Conservation (phyloP, 441 rosid genomes). For the Aleurites moluccanus region DNA sequence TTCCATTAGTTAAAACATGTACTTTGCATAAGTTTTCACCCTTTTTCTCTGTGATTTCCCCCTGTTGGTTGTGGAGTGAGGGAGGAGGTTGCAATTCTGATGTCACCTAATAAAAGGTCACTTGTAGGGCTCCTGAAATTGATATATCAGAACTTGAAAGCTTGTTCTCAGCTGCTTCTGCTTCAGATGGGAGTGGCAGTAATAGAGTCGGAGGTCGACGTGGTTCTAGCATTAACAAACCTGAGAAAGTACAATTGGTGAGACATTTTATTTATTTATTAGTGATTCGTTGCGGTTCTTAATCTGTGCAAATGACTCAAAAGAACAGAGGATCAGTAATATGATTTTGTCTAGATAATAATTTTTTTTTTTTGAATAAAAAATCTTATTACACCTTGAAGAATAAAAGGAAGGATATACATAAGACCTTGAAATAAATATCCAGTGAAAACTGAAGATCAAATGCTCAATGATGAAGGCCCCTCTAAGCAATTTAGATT, state of each 20-base stretch:
- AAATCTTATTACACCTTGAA: not conserved
- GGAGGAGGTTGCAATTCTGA: not conserved
- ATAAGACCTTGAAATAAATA: conserved; percentile 1
- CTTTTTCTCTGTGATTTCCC: conserved; percentile 8
- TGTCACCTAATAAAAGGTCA: conserved; percentile 24
- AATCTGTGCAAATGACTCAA: conserved; percentile 7
- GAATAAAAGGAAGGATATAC: not conserved
- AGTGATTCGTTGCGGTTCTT: conserved; percentile 9
- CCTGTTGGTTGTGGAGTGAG: not conserved
- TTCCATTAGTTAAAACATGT: conserved; percentile 7
- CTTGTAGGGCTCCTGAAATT: conserved; percentile 94
- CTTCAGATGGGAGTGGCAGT: conserved; percentile 50
- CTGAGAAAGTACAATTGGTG: conserved; percentile 96
- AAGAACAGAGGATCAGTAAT: not conserved
- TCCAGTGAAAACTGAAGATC: not conserved
- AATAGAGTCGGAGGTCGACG: conserved; percentile 75
- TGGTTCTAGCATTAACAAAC: conserved; percentile 78
- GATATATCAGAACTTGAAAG: conserved; percentile 97
- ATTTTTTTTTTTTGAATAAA: not conserved
- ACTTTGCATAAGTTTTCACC: conserved; percentile 2
- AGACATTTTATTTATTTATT: conserved; percentile 24
- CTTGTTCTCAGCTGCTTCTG: conserved; percentile 84
- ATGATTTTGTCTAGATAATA: not conserved
- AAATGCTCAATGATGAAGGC: not conserved
- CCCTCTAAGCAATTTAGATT: not conserved